Evolutionary conservation across 1,284 basidiomycete species (phyloP).

Genomic region (Apiotrichum gamsii): DNA sequence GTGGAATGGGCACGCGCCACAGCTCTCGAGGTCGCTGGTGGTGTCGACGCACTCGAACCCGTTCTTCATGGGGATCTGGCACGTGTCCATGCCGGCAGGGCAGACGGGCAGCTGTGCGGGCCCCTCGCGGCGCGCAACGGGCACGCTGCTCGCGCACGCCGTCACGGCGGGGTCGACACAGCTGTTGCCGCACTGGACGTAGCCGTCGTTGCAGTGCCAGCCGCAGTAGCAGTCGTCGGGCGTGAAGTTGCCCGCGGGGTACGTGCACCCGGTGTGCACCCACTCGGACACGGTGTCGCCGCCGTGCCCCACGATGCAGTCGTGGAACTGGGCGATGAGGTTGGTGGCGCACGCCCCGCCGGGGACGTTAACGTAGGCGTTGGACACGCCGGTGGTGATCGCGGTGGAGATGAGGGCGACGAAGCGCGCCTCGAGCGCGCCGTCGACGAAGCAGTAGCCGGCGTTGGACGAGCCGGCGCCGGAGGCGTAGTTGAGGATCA

Average conservation of each 20-base stretch:
- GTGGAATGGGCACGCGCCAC: background rate
- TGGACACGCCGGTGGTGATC: background rate
- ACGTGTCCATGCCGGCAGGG: background rate
- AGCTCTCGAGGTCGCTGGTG: background rate
- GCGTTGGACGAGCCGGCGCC: background rate
- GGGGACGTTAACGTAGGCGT: background rate
- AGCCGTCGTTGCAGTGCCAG: background rate
- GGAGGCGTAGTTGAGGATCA: conserved; percentile 1
- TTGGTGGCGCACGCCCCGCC: background rate
- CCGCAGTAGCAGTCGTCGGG: conserved; percentile 3
- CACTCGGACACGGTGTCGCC: background rate
- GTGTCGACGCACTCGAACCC: conserved; percentile 1
- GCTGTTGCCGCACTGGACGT: background rate
- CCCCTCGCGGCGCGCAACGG: background rate
- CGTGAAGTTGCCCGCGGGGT: background rate
- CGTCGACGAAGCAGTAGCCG: conserved; percentile 2
- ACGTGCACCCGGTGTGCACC: background rate
- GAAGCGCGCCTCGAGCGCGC: background rate
- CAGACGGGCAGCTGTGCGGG: background rate
- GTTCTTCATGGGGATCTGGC: background rate
- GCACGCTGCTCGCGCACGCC: background rate
- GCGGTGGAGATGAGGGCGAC: background rate
- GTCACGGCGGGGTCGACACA: conserved; percentile 2
- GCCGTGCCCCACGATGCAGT: conserved; percentile 1
- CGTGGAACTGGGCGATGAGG: background rate